Percentiles rank a stretch among this genome's conserved stretches.
These are phyloP conservation scores for Pseudogymnoascus sp. DNA, from an alignment of 2,329 filamentous ascomycete genomes.

Conservation along the genomic window DNA sequence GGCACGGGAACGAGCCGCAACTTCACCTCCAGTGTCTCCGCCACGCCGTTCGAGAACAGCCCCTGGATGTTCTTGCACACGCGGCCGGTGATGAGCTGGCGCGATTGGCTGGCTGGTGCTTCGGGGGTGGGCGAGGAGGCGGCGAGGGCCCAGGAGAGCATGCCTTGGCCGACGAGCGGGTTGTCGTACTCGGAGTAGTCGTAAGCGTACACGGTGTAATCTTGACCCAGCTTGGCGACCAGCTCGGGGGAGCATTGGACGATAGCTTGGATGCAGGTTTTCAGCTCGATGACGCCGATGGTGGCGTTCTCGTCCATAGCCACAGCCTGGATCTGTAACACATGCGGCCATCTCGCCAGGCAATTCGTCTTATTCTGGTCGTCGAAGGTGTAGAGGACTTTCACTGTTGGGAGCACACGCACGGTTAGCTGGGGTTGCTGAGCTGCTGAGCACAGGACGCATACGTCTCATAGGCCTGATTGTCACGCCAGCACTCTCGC, in stretches of 20 bases:
- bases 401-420: conserved; percentile 52
- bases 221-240: conserved; percentile 57
- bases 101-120: conserved; percentile 51
- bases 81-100: conserved; percentile 74
- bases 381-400: conserved; percentile 95
- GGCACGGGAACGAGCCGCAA: conserved; percentile 74
- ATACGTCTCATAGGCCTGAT: conserved; percentile 61
- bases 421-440: conserved; percentile 16
- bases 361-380: conserved; percentile 81
- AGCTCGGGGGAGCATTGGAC: conserved; percentile 76
- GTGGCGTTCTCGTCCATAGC: conserved; percentile 59
- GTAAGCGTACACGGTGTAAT: conserved; percentile 95
- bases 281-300: conserved; percentile 83
- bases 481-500: conserved; percentile 46
- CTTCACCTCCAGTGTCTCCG: conserved; percentile 89
- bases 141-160: conserved; percentile 77
- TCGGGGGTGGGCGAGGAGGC: conserved; percentile 46
- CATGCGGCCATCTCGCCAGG: conserved; percentile 75
- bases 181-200: conserved; percentile 94
- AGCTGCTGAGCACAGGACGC: conserved; percentile 27
- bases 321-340: conserved; percentile 72
- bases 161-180: conserved; percentile 88
- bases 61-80: conserved; percentile 81
- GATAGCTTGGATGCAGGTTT: conserved; percentile 79
- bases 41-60: conserved; percentile 73